A percentile compares a stretch with the other conserved stretches of the same genome.
phyloP scores from a whole-genome alignment of 495 filamentous ascomycete species.

The Hypoxylon crocopeplum region DNA sequence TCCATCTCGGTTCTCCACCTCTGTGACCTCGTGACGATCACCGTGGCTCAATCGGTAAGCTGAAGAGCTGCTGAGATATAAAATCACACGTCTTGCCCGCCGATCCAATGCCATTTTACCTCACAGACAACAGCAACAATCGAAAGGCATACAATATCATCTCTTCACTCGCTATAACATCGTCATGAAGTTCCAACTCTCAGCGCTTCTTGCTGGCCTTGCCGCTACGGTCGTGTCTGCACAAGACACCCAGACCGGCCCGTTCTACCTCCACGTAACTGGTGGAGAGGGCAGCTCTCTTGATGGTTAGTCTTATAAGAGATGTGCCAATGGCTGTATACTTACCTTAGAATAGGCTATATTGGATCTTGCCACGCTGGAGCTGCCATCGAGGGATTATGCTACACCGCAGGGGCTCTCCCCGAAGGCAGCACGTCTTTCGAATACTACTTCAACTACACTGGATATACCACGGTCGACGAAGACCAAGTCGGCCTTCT shows the following conservation, averaged over 20 bases:
- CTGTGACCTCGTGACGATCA: constrained; percentile 22
- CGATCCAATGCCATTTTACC: not conserved
- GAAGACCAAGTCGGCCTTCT: constrained; percentile 44
- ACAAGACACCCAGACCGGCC: constrained; percentile 47
- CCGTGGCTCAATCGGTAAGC: not conserved
- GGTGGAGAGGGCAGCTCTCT: constrained; percentile 38
- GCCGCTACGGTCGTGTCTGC: constrained; percentile 42
- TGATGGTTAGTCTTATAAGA: constrained; percentile 42
- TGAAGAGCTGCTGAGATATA: constrained; percentile 15
- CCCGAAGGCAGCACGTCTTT: constrained; percentile 17
- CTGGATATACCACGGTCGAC: constrained; percentile 38
- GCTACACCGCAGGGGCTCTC: constrained; percentile 40
- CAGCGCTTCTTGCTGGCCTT: constrained; percentile 36
- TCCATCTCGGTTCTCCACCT: constrained; percentile 7
- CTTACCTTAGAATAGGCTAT: constrained; percentile 44
- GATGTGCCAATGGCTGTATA: constrained; percentile 33
- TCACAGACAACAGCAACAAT: not conserved
- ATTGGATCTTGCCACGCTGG: constrained; percentile 62
- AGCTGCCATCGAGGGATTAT: constrained; percentile 62
- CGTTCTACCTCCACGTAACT: constrained; percentile 50
- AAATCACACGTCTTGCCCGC: constrained; percentile 5
- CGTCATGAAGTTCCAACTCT: constrained; percentile 43
- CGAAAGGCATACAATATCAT: not conserved
- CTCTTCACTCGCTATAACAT: not conserved
- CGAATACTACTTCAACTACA: constrained; percentile 51